Base-by-base conservation (phyloP, 2,329 filamentous ascomycete species). In the Aspergillus oerlinghausenensis region DNA sequence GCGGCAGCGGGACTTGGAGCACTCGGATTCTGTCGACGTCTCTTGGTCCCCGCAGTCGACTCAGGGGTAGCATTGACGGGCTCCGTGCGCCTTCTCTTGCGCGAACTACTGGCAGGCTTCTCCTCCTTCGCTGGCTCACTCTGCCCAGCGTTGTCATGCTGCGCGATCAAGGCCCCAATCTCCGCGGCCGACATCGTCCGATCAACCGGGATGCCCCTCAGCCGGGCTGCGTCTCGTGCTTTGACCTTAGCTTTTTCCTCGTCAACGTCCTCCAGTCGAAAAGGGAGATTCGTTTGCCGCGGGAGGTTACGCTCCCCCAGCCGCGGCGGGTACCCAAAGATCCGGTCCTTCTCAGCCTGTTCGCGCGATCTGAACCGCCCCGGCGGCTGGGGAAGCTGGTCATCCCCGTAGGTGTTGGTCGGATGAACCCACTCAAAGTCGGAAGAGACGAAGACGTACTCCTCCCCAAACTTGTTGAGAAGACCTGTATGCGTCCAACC, bases 281-380 rank as follows among this genome's bases (percentile, higher is more conserved):
- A 68, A 11, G 65, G 58, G 5, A 51, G 51, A 4, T 58, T 50
- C 10, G 48, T 55, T 9, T 53, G 56, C 26, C 56, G 63, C 1
- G 68, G 70, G n/a, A 70, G 25, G 55, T 72, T 72, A 8, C 67
- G 68, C 50, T 69, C 60, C 4, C 70, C 68, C 25, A 68, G 65
- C 11, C 51, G 64, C 5, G 70, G 70, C 14, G 70, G 70, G 54
- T 65, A 72, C 1, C 70, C 68, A 38, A 67, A 70, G 11, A 69
- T 63, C n/a, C 61, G 61, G 52, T 72, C 70, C 25, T 63, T 65
- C 26, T 67, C 64, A 17, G 63, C 52, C 51, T 71, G 69, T 9
- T 65, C 63, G 2, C 58, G 48, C 8, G 69, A 66, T 43, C 64
- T 70, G 25, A 71, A 45, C 5, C 64, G 63, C 10, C 64, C 45